Conservation (phyloP, 1,284 basidiomycete species). For the Boletus sp. region DNA sequence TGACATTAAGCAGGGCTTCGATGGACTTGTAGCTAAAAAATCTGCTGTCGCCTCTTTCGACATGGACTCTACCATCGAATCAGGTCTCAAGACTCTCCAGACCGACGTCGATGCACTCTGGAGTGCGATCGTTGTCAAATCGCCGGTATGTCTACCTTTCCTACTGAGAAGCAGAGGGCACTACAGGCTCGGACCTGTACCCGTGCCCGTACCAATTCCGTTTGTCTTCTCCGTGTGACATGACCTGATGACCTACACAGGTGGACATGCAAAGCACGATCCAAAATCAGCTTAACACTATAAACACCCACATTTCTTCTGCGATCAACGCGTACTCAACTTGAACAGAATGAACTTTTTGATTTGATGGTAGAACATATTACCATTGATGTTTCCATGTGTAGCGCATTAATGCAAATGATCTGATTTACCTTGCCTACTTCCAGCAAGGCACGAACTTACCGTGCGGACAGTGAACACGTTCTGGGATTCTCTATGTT, state of each 20-base stretch:
- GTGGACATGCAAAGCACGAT: background rate
- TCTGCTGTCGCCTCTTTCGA: background rate
- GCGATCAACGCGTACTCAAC: background rate
- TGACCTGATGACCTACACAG: background rate
- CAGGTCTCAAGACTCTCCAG: background rate
- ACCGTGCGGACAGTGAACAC: no score
- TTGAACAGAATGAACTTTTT: background rate
- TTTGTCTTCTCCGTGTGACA: background rate
- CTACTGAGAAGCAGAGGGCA: background rate
- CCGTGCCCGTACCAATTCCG: background rate
- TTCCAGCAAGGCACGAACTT: no score
- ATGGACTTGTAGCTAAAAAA: slow-evolving; percentile 9
- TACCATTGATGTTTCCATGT: no score
- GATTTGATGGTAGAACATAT: no score
- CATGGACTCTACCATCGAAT: no score
- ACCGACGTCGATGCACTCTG: background rate
- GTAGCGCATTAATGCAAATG: no score
- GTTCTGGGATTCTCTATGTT: no score
- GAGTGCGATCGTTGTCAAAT: background rate
- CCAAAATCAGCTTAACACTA: background rate
- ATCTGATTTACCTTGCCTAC: no score
- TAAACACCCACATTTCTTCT: background rate
- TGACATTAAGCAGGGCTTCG: background rate
- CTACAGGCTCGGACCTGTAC: background rate
- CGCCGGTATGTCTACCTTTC: slow-evolving; percentile 3